Base-by-base conservation (phyloP, 75 land plant species). In the Picea glauca region DNA sequence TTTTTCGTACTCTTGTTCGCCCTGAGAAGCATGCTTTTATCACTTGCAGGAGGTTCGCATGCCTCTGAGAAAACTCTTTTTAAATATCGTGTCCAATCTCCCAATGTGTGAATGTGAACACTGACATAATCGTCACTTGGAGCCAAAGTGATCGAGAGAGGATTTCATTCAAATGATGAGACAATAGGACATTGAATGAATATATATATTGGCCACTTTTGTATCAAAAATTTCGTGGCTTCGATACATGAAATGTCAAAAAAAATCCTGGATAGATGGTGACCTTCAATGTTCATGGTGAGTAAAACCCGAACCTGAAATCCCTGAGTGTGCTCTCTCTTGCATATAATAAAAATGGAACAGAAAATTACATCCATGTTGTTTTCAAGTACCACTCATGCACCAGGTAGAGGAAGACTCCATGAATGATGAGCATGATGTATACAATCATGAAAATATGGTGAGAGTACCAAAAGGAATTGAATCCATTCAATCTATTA, bases 181-280 rank as follows among this genome's bases (percentile, higher is more conserved):
- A 96, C 88, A 15, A 84, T 85, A 30, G 99, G 98, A 62, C 99
- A 96, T 38, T 96, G 91, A 31, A 94, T 85, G 80, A 96, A n/a
- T n/a, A 96, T 82, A 92, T 89, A 80, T 96, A 96, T 84, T 92
- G 92, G 46, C 99, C 99, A 78, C 99, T 96, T 78, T 92, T 90
- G 78, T 96, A 96, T 31, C 84, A 83, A 76, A 94, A 96, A 14
- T 83, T 88, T 0, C 81, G 82, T 5, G 99, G 99, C 79, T 94
- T 96, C 5, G 99, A 89, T 90, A 94, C 91, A 68, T 92, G 92
- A 62, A 96, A 80, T 1, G 99, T 86, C 1, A 96, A 86, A 60
- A 96, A 98, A 82, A 92, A 91, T 12, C 99, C 99, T 57, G 93
- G 91, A 81, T 97, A 91, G n/a, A 97, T 85, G 7, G 98, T 95